Percentiles rank a stretch among this genome's conserved stretches.
Conservation (phyloP, 257 asterid genomes). For the Primulina tabacum region DNA sequence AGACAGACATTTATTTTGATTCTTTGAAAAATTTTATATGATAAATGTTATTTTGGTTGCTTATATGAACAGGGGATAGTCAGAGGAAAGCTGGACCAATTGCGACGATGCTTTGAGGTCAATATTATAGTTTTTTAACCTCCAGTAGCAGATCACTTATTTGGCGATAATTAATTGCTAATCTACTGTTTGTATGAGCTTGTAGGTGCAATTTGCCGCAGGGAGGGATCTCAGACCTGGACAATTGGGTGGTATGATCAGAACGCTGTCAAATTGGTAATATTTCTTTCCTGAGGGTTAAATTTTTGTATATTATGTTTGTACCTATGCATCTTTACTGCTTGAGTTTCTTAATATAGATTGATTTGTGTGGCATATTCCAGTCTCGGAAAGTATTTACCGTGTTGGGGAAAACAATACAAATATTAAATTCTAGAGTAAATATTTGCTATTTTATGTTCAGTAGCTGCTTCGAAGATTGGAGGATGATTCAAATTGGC, state of each 20-base stretch:
- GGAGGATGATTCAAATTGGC: conserved; percentile 10
- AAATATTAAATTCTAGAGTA: neutral
- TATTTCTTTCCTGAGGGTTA: conserved; percentile 12
- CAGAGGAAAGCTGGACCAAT: conserved; percentile 96
- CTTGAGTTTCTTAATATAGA: neutral
- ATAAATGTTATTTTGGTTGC: conserved; percentile 12
- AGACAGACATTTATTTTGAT: neutral
- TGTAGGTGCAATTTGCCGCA: conserved; percentile 97
- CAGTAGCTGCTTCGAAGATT: conserved; percentile 4
- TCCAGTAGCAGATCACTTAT: neutral
- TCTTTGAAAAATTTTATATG: conserved; percentile 13
- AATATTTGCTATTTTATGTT: conserved; percentile 8
- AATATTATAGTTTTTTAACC: conserved; percentile 21
- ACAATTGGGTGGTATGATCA: conserved; percentile 79
- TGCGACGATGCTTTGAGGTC: conserved; percentile 98
- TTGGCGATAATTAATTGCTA: conserved; percentile 14
- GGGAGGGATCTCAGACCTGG: conserved; percentile 99
- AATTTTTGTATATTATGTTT: neutral
- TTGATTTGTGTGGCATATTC: neutral
- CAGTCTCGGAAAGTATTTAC: neutral
- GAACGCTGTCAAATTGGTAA: conserved; percentile 71
- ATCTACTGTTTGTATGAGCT: conserved; percentile 20
- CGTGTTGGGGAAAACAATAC: neutral
- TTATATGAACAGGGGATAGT: conserved; percentile 72
- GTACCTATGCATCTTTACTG: conserved; percentile 4